Conservation (phyloP, 1,139 yeast species). For the Eremothecium cymbalariae region DNA sequence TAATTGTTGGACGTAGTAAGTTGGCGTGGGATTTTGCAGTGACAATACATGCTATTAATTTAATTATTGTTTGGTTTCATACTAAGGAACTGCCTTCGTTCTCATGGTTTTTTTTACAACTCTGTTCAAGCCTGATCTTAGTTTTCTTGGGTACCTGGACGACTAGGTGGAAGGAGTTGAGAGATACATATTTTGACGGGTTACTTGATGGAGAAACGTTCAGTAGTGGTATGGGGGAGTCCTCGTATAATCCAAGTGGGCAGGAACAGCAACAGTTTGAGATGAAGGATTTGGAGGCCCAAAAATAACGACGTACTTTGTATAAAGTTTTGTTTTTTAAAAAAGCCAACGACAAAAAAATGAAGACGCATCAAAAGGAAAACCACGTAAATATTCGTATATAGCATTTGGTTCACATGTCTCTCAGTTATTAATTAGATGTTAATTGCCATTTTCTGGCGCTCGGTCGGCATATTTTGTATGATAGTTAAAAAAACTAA, state of each 20-base stretch:
- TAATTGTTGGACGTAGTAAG: slow-evolving; percentile 85
- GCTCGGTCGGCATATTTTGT: too few species aligned
- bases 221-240: slow-evolving; percentile 5
- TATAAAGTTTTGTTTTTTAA: too few species aligned
- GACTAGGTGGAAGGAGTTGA: slow-evolving; percentile 78
- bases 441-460: too few species aligned
- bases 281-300: slow-evolving; percentile 30
- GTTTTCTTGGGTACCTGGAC: slow-evolving; percentile 79
- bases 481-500: too few species aligned
- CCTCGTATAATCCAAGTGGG: slow-evolving; percentile 2
- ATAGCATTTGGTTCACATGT: too few species aligned
- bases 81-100: slow-evolving; percentile 62
- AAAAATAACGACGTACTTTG: too few species aligned
- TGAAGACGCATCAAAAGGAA: too few species aligned
- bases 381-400: too few species aligned
- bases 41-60: slow-evolving; percentile 75
- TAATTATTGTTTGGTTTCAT: slow-evolving; percentile 60
- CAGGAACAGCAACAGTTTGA: slow-evolving; percentile 14
- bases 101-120: slow-evolving; percentile 81
- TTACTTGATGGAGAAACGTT: slow-evolving; percentile 45
- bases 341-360: too few species aligned
- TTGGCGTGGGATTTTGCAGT: slow-evolving; percentile 94
- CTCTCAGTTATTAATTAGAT: too few species aligned
- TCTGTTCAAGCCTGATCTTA: slow-evolving; percentile 57
- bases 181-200: slow-evolving; percentile 83